A percentile compares a stretch with the other conserved stretches of the same genome.
These are phyloP conservation scores for Naganishia liquefaciens DNA, from an alignment of 1,284 basidiomycete genomes.

Conservation along the genomic window DNA sequence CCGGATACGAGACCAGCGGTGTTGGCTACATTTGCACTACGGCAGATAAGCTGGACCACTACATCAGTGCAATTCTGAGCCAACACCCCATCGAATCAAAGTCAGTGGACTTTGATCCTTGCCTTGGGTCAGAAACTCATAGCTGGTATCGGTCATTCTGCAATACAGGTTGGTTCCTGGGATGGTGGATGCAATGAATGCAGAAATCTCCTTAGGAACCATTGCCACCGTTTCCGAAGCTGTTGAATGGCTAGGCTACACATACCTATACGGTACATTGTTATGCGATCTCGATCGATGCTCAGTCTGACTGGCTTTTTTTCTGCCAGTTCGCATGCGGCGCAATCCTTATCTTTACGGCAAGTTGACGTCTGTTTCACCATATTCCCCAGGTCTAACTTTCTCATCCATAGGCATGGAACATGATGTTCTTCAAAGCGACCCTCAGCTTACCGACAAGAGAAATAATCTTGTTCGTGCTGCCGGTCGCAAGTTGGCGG, in stretches of 20 bases:
- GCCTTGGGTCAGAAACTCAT: too few relatives aligned
- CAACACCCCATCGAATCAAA: constrained; percentile 97
- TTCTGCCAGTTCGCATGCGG: constrained; percentile 75
- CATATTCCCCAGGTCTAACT: constrained; percentile 10
- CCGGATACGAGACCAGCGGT: constrained; percentile 91
- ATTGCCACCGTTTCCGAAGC: constrained; percentile 86
- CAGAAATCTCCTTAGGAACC: constrained; percentile 92
- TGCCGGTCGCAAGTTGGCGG: constrained; percentile 72
- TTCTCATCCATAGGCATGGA: constrained; percentile 66
- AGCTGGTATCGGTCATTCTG: neutral
- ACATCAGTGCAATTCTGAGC: constrained; percentile 83
- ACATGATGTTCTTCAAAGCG: constrained; percentile 70
- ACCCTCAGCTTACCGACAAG: constrained; percentile 74
- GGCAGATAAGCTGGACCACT: constrained; percentile 89
- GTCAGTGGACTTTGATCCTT: constrained; percentile 56
- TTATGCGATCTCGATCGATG: neutral
- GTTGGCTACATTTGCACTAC: constrained; percentile 97
- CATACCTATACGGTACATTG: constrained; percentile 72
- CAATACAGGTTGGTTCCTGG: constrained; percentile 73
- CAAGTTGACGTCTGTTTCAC: constrained; percentile 48
- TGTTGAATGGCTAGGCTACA: constrained; percentile 94
- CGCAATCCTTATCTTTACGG: constrained; percentile 91
- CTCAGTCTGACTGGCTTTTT: neutral
- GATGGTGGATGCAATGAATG: constrained; percentile 89
- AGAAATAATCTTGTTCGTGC: constrained; percentile 70